Evolutionary conservation across 2,329 filamentous ascomycete species (phyloP), one percentile per base, ranked within the genome.

Genomic region (Pseudopithomyces maydicus): DNA sequence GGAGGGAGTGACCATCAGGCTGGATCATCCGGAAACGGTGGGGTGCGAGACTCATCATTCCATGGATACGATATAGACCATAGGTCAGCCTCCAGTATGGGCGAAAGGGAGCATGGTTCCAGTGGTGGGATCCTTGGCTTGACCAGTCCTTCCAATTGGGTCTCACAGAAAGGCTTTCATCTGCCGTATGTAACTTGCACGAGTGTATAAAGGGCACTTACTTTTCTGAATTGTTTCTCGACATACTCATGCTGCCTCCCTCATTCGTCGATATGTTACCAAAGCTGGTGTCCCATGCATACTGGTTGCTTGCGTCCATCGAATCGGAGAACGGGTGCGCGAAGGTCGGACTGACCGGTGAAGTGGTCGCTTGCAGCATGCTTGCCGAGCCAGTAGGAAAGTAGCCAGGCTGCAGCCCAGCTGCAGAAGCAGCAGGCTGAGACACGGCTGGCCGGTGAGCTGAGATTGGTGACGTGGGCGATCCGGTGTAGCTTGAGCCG

Each of bases 401-500:
- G 26, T 52, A 48, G 44, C 20, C 19, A 35, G 44, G 35, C 12
- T 53, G 54, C 33, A 43, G 15, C n/a, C 29, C 46, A n/a, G 49
- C 12, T 17, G 49, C 39, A 53, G 43, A 59, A 68, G 49, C 39
- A 54, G 41, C 58, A 68, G 65, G 61, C 59, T 69, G 65, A 52
- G 45, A 14, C 46, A 58, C 57, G 61, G 63, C 57, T 59, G 64
- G 57, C 23, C 61, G 52, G 44, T 58, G 57, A 14, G 52, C 32
- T 17, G 52, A 20, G 17, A 43, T n/a, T 41, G 41, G 35, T 20
- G 35, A 44, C 42, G 56, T 51, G 12, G 62, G 46, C 32, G 63
- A 66, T 38, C 49, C 53, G 11, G 51, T 33, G 36, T 58, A 57
- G 32, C 62, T n/a, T 2, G 61, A 67, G 33, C 62, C 61, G 35